A percentile compares a stretch with the other conserved stretches of the same genome.
Evolutionary conservation across 495 filamentous ascomycete species (phyloP).

Genomic region (Oidiodendron maius): DNA sequence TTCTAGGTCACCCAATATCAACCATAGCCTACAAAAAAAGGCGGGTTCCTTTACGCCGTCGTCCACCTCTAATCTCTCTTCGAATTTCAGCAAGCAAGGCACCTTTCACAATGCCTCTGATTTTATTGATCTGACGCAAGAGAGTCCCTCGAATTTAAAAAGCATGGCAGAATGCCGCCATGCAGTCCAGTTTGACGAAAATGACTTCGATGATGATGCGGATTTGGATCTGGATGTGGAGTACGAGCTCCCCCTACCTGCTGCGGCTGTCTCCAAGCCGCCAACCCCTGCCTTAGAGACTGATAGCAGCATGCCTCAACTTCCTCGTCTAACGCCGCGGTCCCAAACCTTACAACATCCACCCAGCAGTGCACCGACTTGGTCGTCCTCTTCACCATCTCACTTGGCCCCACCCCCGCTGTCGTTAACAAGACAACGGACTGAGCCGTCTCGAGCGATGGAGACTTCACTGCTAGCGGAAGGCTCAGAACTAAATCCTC

Average conservation of each 20-base stretch:
- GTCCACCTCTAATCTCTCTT: slow-evolving; percentile 24
- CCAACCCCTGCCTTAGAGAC: slow-evolving; percentile 8
- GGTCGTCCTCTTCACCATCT: slow-evolving; percentile 22
- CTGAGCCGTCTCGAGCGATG: not conserved
- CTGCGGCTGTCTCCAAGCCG: slow-evolving; percentile 23
- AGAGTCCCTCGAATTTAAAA: slow-evolving; percentile 10
- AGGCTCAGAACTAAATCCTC: slow-evolving; percentile 7
- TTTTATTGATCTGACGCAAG: slow-evolving; percentile 16
- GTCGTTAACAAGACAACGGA: not conserved
- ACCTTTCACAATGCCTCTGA: slow-evolving; percentile 35
- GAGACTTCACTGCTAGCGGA: not conserved
- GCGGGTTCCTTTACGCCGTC: slow-evolving; percentile 1
- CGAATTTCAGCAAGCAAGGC: slow-evolving; percentile 32
- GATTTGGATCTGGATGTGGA: slow-evolving; percentile 58
- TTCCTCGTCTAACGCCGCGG: slow-evolving; percentile 7
- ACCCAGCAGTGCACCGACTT: slow-evolving; percentile 18
- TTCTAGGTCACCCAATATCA: slow-evolving; percentile 18
- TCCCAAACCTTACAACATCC: slow-evolving; percentile 1
- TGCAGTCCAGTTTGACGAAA: slow-evolving; percentile 47
- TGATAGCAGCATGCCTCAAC: slow-evolving; percentile 26
- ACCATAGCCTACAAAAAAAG: slow-evolving; percentile 5
- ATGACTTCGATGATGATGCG: slow-evolving; percentile 66
- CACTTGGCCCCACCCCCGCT: slow-evolving; percentile 16
- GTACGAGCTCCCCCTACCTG: slow-evolving; percentile 38
- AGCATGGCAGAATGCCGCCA: slow-evolving; percentile 10